Evolutionary conservation across 257 asterid species (phyloP), one percentile per base, ranked within the genome.

Genomic region (Lycium ferocissimum): DNA sequence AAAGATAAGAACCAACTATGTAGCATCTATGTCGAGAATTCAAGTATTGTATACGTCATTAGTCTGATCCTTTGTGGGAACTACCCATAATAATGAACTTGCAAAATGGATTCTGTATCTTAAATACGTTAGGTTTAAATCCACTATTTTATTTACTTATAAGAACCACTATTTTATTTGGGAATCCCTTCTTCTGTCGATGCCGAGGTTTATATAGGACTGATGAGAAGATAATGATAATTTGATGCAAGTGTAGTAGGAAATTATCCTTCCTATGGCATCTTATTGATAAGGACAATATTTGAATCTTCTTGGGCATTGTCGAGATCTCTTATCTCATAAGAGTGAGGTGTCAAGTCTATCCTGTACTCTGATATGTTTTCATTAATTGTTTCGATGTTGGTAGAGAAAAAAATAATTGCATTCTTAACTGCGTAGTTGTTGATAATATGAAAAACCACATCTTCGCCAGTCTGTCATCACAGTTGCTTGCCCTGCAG

Each of bases 271-370:
- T 72, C 18, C 58, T 45, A 45, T 10, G n/a, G 37, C 58, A 72
- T 10, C 15, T 72, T 53, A 53, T 53, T 51, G 63, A 78, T 33
- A 14, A 78, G 82, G 65, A 78, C 13, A 56, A 53, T 26, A 51
- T 15, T 78, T 78, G 17, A 15, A 26, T 76, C 65, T 76, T 35
- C 82, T 51, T 51, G 63, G 18, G 9, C n/a, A 53, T 14, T 76
- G 82, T 78, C 26, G 65, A 33, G 66, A 78, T 78, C 47, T 78
- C 65, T 78, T 51, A 51, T 53, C 49, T 78, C 26, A 14, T 78
- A 26, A 45, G 37, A 72, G 82, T 53, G 65, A 53, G 61, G 9
- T 53, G 15, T 78, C 82, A 33, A 78, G 51, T 15, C 10, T 33
- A 15, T 53, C 49, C 15, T 78, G 82, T 53, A 2, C 66, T 4